Evolutionary conservation across 2,329 filamentous ascomycete genomes (phyloP).

Genomic region (Monosporascus sp.): DNA sequence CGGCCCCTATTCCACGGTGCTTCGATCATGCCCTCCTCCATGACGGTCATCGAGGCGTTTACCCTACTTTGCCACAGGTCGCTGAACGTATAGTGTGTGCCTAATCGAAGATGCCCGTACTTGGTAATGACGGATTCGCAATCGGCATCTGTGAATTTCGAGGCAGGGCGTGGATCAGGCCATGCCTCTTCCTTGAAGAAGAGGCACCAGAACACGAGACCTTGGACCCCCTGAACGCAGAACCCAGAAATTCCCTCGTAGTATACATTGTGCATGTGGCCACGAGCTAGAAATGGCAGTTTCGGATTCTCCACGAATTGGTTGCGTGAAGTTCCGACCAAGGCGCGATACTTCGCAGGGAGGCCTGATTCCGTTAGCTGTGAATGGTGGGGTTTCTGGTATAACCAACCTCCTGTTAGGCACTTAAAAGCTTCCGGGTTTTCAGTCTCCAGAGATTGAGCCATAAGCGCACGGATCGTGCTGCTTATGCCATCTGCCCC

Average conservation of each 20-base stretch:
- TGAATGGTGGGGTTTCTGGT: too few species aligned
- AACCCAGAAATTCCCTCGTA: too few species aligned
- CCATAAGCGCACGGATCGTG: not conserved
- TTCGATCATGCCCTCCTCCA: slow-evolving; percentile 13
- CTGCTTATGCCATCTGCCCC: slow-evolving; percentile 1
- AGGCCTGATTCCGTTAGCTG: too few species aligned
- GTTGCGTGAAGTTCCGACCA: too few species aligned
- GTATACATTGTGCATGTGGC: too few species aligned
- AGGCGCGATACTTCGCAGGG: too few species aligned
- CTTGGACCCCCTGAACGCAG: too few species aligned
- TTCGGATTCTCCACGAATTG: too few species aligned
- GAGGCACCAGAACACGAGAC: too few species aligned
- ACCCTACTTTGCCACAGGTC: slow-evolving; percentile 12
- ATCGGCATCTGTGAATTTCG: slow-evolving; percentile 7
- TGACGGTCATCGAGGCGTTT: slow-evolving; percentile 8
- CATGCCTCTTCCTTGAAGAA: too few species aligned
- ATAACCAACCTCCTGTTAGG: not conserved
- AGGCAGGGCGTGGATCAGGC: too few species aligned
- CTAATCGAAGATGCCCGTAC: slow-evolving; percentile 7
- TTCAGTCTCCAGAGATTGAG: not conserved
- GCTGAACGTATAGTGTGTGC: slow-evolving; percentile 15
- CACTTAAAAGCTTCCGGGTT: not conserved
- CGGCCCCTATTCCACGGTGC: slow-evolving; percentile 12
- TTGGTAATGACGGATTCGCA: slow-evolving; percentile 6
- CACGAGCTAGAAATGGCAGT: too few species aligned